Evolutionary conservation across 2,329 filamentous ascomycete genomes (phyloP).

Genomic region (Calonectria pseudoreteaudii): DNA sequence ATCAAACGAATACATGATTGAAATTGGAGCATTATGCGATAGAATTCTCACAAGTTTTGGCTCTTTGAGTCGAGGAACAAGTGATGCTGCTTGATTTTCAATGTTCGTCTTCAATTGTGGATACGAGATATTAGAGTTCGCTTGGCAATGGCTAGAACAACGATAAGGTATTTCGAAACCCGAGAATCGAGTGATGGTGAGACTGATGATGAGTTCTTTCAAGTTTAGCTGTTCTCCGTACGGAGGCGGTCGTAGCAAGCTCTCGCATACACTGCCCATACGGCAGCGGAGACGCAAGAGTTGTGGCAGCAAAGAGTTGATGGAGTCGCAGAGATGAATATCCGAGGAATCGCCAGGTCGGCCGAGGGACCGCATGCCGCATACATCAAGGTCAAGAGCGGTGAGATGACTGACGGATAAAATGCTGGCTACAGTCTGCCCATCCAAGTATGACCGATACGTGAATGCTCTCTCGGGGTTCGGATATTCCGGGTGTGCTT

Average conservation of each 20-base stretch:
- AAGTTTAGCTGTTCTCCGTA: background rate
- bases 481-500: conserved; percentile 2
- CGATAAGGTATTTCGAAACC: background rate
- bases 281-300: background rate
- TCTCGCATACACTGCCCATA: background rate
- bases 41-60: background rate
- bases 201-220: background rate
- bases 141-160: background rate
- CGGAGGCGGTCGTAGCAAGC: background rate
- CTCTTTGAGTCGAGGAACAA: background rate
- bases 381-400: background rate
- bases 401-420: background rate
- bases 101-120: background rate
- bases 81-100: background rate
- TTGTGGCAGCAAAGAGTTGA: background rate
- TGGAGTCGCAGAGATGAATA: background rate
- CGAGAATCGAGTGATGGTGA: background rate
- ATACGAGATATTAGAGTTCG: background rate
- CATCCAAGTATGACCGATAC: background rate
- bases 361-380: background rate
- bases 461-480: background rate
- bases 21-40: background rate
- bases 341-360: background rate
- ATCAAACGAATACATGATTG: background rate
- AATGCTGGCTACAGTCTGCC: background rate